Conservation (phyloP, 2,329 filamentous ascomycete species). For the Lasiodiplodia theobromae region DNA sequence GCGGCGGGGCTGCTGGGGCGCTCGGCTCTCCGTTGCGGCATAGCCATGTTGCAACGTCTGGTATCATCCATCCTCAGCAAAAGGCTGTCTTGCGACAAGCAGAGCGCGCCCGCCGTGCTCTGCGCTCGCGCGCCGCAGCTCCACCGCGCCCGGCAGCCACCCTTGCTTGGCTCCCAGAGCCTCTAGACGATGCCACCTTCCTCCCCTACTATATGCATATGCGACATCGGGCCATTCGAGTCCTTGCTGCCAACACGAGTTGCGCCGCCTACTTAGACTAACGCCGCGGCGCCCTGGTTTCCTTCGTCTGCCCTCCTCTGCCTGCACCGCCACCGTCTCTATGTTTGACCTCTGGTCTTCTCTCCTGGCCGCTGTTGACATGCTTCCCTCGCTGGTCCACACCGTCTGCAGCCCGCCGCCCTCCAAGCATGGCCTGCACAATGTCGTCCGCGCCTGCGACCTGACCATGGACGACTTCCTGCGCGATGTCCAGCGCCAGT, state of each 20-base stretch:
- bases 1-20: background rate
- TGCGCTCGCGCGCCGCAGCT: constrained; percentile 17
- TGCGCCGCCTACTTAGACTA: constrained; percentile 11
- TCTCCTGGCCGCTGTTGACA: constrained; percentile 31
- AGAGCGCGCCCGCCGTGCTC: constrained; percentile 11
- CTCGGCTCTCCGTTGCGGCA: constrained; percentile 27
- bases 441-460: constrained; percentile 50
- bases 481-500: constrained; percentile 50
- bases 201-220: constrained; percentile 43
- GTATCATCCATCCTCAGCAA: constrained; percentile 27
- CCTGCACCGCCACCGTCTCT: background rate
- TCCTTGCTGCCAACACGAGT: constrained; percentile 17
- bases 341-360: constrained; percentile 18
- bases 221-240: constrained; percentile 46
- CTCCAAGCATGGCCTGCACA: constrained; percentile 38
- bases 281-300: constrained; percentile 34
- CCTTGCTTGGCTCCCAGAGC: constrained; percentile 22
- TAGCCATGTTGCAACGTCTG: constrained; percentile 30
- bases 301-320: background rate
- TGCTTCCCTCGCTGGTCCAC: constrained; percentile 50
- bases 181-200: constrained; percentile 46
- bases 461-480: constrained; percentile 58
- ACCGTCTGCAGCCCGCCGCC: constrained; percentile 41
- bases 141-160: constrained; percentile 21
- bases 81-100: constrained; percentile 19